Percentiles rank a stretch among this genome's conserved stretches.
phyloP scores from a whole-genome alignment of 768 basidiomycete genomes.

The Dacryopinax primogenitus region DNA sequence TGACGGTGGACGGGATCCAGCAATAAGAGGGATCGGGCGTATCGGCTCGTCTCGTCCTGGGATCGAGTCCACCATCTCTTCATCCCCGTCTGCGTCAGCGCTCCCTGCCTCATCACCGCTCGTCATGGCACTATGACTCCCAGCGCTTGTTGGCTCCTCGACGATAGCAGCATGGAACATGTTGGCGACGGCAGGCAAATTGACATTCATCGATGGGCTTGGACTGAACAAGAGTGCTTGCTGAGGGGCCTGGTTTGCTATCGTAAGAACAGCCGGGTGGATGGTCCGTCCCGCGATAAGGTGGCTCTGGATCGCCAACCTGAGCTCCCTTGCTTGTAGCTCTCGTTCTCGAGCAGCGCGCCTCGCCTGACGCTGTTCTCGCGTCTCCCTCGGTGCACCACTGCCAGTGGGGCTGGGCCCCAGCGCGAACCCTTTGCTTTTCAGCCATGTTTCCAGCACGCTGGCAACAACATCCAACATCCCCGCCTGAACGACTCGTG shows the following conservation, averaged over 20 bases:
- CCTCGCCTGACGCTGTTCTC: conserved; percentile 57
- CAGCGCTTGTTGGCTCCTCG: neutral
- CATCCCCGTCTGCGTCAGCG: conserved; percentile 25
- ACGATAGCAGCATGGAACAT: conserved; percentile 1
- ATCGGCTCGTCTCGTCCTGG: neutral
- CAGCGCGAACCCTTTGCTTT: conserved; percentile 74
- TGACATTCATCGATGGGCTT: neutral
- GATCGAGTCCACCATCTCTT: conserved; percentile 26
- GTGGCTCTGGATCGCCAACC: neutral
- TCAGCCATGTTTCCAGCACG: conserved; percentile 85
- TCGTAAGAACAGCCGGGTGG: neutral
- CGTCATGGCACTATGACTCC: conserved; percentile 1
- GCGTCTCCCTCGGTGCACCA: conserved; percentile 57
- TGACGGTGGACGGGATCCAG: neutral
- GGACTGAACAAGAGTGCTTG: conserved; percentile 1
- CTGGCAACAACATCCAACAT: conserved; percentile 88
- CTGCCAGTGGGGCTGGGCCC: conserved; percentile 67
- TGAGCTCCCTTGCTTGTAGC: neutral
- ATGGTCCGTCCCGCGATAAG: neutral
- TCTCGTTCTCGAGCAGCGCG: conserved; percentile 33
- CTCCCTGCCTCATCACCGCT: conserved; percentile 23
- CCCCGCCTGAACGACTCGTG: conserved; percentile 87
- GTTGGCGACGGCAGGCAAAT: neutral
- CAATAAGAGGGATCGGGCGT: neutral
- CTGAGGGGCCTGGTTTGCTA: neutral